These are phyloP conservation scores for Rhodotorula babjevae DNA, from an alignment of 768 basidiomycete species.

Conservation along the genomic window DNA sequence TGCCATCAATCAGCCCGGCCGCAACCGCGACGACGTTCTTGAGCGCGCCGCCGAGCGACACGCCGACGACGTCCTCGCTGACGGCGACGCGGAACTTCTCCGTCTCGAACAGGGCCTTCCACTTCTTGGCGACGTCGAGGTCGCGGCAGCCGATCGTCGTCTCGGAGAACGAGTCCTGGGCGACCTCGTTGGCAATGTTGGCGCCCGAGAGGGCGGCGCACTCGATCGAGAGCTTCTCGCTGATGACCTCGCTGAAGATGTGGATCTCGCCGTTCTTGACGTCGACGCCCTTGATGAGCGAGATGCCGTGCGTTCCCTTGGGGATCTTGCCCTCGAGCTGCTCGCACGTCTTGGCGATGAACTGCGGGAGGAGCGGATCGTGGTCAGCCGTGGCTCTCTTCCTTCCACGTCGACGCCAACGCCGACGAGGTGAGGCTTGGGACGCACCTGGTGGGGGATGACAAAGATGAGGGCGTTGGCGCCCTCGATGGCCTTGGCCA, in stretches of 20 bases:
- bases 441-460: constrained; percentile 50
- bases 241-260: constrained; percentile 52
- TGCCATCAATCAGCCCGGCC: constrained; percentile 52
- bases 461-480: constrained; percentile 53
- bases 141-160: constrained; percentile 53
- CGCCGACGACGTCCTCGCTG: constrained; percentile 52
- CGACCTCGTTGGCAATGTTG: constrained; percentile 54
- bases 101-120: constrained; percentile 50
- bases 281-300: constrained; percentile 53
- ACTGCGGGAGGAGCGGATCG: constrained; percentile 41
- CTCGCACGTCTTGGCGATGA: constrained; percentile 48
- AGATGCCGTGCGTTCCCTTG: constrained; percentile 48
- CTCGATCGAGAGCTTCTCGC: constrained; percentile 47
- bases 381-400: not conserved
- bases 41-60: constrained; percentile 52
- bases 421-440: too few species aligned
- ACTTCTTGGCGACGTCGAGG: constrained; percentile 49
- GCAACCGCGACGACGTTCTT: constrained; percentile 54
- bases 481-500: constrained; percentile 49
- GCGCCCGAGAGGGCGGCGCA: constrained; percentile 53
- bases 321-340: constrained; percentile 49
- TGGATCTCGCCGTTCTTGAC: constrained; percentile 49
- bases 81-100: constrained; percentile 50
- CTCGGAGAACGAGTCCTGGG: constrained; percentile 51
- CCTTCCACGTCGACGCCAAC: too few species aligned